phyloP scores from a whole-genome alignment of 1,139 yeast species.

The Lodderomyces jiufengensis region DNA sequence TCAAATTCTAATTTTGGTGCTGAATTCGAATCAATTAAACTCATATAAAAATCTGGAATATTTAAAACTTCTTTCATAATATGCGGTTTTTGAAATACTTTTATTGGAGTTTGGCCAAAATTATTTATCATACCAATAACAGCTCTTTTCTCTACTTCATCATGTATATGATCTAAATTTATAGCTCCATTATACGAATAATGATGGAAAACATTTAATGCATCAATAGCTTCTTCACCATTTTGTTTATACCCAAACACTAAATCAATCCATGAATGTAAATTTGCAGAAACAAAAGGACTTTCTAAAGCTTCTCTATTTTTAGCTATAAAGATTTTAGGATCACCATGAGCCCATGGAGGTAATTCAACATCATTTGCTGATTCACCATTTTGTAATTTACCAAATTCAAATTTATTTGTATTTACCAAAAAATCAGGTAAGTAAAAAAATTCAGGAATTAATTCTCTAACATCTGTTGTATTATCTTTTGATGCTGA shows the following conservation, averaged over 20 bases:
- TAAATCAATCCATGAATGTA: conserved; percentile 81
- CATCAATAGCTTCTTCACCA: conserved; percentile 61
- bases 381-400: conserved; percentile 55
- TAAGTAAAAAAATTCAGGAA: conserved; percentile 77
- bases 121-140: conserved; percentile 81
- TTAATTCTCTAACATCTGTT: conserved; percentile 81
- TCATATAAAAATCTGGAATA: conserved; percentile 33
- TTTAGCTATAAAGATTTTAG: conserved; percentile 63
- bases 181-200: conserved; percentile 81
- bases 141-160: conserved; percentile 70
- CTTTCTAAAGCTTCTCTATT: conserved; percentile 82
- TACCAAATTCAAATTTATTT: conserved; percentile 66
- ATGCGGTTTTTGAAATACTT: conserved; percentile 65
- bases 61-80: conserved; percentile 43
- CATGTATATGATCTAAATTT: conserved; percentile 65
- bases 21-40: conserved; percentile 13
- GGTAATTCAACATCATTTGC: conserved; percentile 68
- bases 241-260: conserved; percentile 76
- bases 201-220: conserved; percentile 76
- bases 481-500: conserved; percentile 77
- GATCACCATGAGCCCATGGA: conserved; percentile 78
- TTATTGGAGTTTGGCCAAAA: conserved; percentile 85
- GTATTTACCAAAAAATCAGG: conserved; percentile 71
- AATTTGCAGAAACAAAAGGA: conserved; percentile 67
- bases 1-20: conserved; percentile 33